Conservation (phyloP, 1,284 basidiomycete genomes). For the Ustilago curta region DNA sequence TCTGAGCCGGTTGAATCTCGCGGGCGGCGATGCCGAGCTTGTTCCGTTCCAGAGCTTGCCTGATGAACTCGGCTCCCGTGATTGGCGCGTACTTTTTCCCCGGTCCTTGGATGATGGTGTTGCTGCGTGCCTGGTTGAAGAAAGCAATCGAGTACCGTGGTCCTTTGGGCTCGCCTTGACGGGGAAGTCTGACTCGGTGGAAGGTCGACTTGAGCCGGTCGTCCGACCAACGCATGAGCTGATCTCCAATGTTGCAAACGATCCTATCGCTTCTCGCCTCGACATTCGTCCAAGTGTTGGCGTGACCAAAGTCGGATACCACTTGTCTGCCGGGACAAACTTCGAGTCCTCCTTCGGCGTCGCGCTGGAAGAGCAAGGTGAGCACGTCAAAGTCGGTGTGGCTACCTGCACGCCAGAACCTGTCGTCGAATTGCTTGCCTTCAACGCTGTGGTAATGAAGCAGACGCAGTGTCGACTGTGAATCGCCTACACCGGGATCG, state of each 20-base stretch:
- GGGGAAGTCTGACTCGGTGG: slow-evolving; percentile 75
- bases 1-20: background rate
- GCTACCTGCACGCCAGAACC: slow-evolving; percentile 73
- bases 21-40: slow-evolving; percentile 25
- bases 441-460: slow-evolving; percentile 73
- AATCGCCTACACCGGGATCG: slow-evolving; percentile 57
- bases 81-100: slow-evolving; percentile 47
- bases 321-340: slow-evolving; percentile 72
- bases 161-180: slow-evolving; percentile 47
- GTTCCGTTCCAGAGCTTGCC: slow-evolving; percentile 53
- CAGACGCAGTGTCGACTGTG: slow-evolving; percentile 75
- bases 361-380: slow-evolving; percentile 76
- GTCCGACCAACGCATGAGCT: slow-evolving; percentile 77
- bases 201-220: slow-evolving; percentile 75
- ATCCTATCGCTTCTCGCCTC: slow-evolving; percentile 71
- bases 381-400: slow-evolving; percentile 76
- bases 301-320: slow-evolving; percentile 72
- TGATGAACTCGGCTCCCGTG: slow-evolving; percentile 47
- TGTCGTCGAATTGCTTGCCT: slow-evolving; percentile 67
- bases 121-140: slow-evolving; percentile 63
- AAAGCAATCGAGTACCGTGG: slow-evolving; percentile 63
- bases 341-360: slow-evolving; percentile 75
- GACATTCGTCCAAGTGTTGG: slow-evolving; percentile 73
- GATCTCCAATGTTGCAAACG: slow-evolving; percentile 77
- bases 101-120: slow-evolving; percentile 62